Conservation (phyloP, 371 early-diverging fungal genomes). For the Phascolomyces articulosus region DNA sequence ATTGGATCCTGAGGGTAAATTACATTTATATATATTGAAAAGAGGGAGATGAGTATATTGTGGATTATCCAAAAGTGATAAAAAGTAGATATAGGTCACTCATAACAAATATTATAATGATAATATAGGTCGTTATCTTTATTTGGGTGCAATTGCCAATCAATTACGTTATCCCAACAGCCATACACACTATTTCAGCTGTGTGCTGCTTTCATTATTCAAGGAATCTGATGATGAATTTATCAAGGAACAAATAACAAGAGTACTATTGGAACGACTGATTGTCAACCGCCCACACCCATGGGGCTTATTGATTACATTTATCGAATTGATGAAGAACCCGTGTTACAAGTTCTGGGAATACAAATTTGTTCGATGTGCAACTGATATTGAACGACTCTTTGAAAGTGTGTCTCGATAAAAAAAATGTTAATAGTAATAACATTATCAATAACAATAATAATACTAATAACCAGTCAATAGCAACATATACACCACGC, state of each 20-base stretch:
- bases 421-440: no score
- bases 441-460: neutral
- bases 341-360: slow-evolving; percentile 89
- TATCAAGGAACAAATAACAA: slow-evolving; percentile 92
- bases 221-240: slow-evolving; percentile 79
- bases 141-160: slow-evolving; percentile 92
- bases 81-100: no score
- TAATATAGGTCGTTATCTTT: slow-evolving; percentile 75
- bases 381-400: slow-evolving; percentile 72
- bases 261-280: slow-evolving; percentile 92
- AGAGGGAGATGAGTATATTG: no score
- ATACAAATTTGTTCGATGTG: slow-evolving; percentile 71
- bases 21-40: neutral
- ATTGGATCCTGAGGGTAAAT: slow-evolving; percentile 81
- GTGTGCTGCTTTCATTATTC: slow-evolving; percentile 82
- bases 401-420: slow-evolving; percentile 73
- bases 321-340: slow-evolving; percentile 95
- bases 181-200: slow-evolving; percentile 93
- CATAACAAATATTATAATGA: neutral
- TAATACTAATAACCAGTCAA: no score
- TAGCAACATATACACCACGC: no score
- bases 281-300: slow-evolving; percentile 98
- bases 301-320: slow-evolving; percentile 94
- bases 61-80: no score
- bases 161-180: slow-evolving; percentile 97